These are phyloP conservation scores for Aureobasidium sp. DNA, from an alignment of 2,329 filamentous ascomycete species.

Conservation along the genomic window DNA sequence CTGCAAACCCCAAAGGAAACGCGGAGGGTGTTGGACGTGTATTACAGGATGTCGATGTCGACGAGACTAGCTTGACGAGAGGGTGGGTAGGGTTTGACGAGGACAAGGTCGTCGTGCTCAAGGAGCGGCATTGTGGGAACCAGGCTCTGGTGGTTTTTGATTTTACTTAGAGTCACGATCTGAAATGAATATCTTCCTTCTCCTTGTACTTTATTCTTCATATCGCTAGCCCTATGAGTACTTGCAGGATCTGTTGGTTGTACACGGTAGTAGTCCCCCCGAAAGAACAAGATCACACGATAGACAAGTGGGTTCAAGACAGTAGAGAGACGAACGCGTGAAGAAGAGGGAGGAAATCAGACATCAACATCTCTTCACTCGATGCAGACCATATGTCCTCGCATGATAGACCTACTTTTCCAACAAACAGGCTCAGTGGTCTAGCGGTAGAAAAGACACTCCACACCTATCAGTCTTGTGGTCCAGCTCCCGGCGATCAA, in stretches of 20 bases:
- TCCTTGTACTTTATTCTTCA: not conserved
- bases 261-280: not conserved
- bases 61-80: conserved; percentile 35
- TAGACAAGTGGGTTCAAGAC: too few species aligned
- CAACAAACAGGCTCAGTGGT: too few species aligned
- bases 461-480: not conserved
- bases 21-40: conserved; percentile 32
- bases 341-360: too few species aligned
- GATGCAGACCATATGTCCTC: too few species aligned
- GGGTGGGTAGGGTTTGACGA: conserved; percentile 84
- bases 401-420: too few species aligned
- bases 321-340: too few species aligned
- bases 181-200: not conserved
- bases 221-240: not conserved
- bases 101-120: conserved; percentile 80
- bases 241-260: too few species aligned
- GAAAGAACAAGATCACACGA: too few species aligned
- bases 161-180: conserved; percentile 54
- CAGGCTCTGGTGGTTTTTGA: conserved; percentile 80
- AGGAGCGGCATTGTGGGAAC: conserved; percentile 59
- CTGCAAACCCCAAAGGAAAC: conserved; percentile 25
- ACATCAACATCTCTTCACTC: too few species aligned
- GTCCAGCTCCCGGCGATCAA: not conserved
- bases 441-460: not conserved
- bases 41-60: conserved; percentile 24